A percentile compares a stretch with the other conserved stretches of the same genome.
phyloP scores from a whole-genome alignment of 441 rosid genomes.

The Pelargonium myrrhifolium region DNA sequence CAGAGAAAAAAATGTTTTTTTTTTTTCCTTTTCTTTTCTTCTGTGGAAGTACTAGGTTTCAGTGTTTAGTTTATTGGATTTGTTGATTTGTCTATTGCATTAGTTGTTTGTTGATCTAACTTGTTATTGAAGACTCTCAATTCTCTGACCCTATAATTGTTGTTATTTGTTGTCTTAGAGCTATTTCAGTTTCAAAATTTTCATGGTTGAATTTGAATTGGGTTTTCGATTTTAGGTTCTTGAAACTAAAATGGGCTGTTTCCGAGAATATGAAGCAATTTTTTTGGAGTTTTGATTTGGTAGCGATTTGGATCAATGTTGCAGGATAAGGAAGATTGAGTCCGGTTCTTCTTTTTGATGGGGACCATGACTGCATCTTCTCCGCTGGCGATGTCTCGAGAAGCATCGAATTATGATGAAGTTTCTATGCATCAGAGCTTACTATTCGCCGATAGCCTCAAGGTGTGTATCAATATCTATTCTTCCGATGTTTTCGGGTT shows the following conservation, averaged over 20 bases:
- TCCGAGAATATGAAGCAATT: too few species aligned
- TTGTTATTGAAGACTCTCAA: slow-evolving; percentile 6
- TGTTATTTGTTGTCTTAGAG: slow-evolving; percentile 10
- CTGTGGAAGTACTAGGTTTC: slow-evolving; percentile 17
- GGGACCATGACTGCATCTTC: slow-evolving; percentile 59
- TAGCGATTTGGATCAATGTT: not conserved
- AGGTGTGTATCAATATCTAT: slow-evolving; percentile 35
- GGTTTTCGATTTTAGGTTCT: slow-evolving; percentile 11
- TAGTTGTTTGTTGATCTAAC: not conserved
- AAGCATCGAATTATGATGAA: slow-evolving; percentile 73
- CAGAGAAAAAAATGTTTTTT: slow-evolving; percentile 28
- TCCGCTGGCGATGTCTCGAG: slow-evolving; percentile 35
- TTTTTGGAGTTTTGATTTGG: slow-evolving; percentile 13
- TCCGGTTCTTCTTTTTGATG: slow-evolving; percentile 18
- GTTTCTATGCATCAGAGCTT: slow-evolving; percentile 76
- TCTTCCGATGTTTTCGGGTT: not conserved
- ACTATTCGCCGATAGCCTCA: slow-evolving; percentile 84
- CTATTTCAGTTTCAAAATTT: slow-evolving; percentile 3
- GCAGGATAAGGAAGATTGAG: slow-evolving; percentile 23
- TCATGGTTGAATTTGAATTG: not conserved
- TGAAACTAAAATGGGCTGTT: not conserved
- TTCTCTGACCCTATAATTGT: slow-evolving; percentile 3
- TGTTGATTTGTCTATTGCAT: slow-evolving; percentile 1
- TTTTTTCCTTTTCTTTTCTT: too few species aligned
- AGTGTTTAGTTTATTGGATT: slow-evolving; percentile 9